A percentile compares a stretch with the other conserved stretches of the same genome.
phyloP scores from a whole-genome alignment of 345 rosid species.

The Microthlaspi erraticum region DNA sequence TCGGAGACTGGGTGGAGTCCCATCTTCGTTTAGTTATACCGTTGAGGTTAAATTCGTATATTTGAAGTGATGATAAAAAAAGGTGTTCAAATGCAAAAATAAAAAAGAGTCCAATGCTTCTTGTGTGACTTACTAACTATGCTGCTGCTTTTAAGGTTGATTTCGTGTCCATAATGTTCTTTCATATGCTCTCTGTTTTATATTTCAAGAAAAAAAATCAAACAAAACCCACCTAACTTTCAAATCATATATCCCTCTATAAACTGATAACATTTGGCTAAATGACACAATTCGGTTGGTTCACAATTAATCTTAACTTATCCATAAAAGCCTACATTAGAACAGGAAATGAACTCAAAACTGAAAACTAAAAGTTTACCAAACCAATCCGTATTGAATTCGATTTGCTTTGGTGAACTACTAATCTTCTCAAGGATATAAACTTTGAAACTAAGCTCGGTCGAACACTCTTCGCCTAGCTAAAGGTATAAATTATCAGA shows the following conservation, averaged over 20 bases:
- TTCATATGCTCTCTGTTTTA: background rate
- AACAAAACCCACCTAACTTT: slow-evolving; percentile 7
- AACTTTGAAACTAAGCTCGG: background rate
- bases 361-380: no score
- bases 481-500: background rate
- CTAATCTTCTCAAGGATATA: background rate
- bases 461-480: background rate
- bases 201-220: background rate
- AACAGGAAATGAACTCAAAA: no score
- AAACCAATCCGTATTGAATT: background rate
- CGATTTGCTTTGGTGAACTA: background rate
- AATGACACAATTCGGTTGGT: background rate
- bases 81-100: background rate
- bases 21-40: slow-evolving; percentile 36
- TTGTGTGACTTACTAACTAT: slow-evolving; percentile 33
- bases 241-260: background rate
- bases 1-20: slow-evolving; percentile 74
- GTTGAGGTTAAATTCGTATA: slow-evolving; percentile 29
- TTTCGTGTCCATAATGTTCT: slow-evolving; percentile 17
- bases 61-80: slow-evolving; percentile 32
- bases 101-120: slow-evolving; percentile 25
- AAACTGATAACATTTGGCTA: background rate
- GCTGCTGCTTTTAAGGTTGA: slow-evolving; percentile 28
- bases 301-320: no score
- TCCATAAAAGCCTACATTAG: no score